Conservation (phyloP, 306 rosid species). For the Rosa multiflora region DNA sequence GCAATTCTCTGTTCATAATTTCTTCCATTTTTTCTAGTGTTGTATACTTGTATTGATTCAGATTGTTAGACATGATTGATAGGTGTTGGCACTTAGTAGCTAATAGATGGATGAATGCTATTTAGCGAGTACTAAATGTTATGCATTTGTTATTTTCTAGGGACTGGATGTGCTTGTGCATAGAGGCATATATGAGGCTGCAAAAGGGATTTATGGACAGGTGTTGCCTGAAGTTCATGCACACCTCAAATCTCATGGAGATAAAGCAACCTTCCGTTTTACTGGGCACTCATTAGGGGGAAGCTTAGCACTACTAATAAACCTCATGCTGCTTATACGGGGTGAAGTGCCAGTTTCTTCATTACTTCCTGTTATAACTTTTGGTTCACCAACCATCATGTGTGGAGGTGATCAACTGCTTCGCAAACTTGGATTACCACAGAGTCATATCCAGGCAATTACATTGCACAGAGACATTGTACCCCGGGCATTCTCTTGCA, state of each 20-base stretch:
- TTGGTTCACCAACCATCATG: conserved; percentile 91
- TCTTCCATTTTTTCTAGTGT: background rate
- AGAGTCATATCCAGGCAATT: conserved; percentile 72
- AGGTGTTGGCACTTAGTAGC: background rate
- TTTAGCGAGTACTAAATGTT: background rate
- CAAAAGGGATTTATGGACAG: conserved; percentile 86
- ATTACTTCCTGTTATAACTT: conserved; percentile 88
- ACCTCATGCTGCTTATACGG: conserved; percentile 85
- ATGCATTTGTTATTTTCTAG: conserved; percentile 30
- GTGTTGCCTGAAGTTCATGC: conserved; percentile 78
- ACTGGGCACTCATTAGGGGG: conserved; percentile 98
- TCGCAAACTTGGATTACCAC: conserved; percentile 69
- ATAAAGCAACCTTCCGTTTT: conserved; percentile 71
- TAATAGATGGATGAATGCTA: background rate
- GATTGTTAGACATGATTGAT: background rate
- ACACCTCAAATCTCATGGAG: conserved; percentile 64
- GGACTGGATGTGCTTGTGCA: conserved; percentile 82
- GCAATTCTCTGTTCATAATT: background rate
- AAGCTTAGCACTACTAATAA: conserved; percentile 83
- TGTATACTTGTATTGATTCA: background rate
- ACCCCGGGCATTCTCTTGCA: conserved; percentile 94
- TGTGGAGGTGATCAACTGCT: conserved; percentile 87
- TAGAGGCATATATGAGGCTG: conserved; percentile 97
- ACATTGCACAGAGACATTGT: conserved; percentile 94
- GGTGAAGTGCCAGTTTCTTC: conserved; percentile 66